Evolutionary conservation across 768 basidiomycete species (phyloP), one percentile per base, ranked within the genome.

Genomic region (Tylopilus subfusipes): DNA sequence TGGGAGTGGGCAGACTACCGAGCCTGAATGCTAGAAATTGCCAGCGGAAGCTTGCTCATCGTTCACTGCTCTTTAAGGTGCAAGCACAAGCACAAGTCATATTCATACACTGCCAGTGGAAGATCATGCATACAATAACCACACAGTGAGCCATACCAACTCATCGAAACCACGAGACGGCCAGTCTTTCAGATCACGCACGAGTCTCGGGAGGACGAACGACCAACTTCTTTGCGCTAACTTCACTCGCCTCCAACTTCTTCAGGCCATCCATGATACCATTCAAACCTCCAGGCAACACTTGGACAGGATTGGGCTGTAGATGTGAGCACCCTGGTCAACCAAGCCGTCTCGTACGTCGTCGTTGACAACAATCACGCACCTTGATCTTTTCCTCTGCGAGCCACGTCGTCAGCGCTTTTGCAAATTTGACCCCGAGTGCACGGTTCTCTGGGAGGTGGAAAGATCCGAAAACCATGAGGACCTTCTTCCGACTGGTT

Each of bases 141-240:
- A 30, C 30, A 11, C 30, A 4, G 30, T 30, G 18, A 53, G 16
- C 27, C 25, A 6, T 27, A 52, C 34, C 31, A 27, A 16, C 21
- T 31, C 21, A n/a, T 40, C 2, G 14, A 31, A 40, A 10, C n/a
- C n/a, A n/a, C n/a, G 19, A 52, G 22, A 14, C 31, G n/a, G 12
- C 53, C 24, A 4, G n/a, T 38, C 33, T 21, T 4, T 40, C 29
- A 13, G 2, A 42, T 56, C 33, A 56, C 22, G 31, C 42, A 34
- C 5, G 18, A 9, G 59, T 62, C 51, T 62, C 61, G 21, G 40
- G 36, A 31, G 50, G 59, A 45, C 48, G 69, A 6, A 65, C 71
- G 9, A 79, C 66, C 12, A 78, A 52, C 63, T 78, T 79, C 39
- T 64, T 64, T 1, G 68, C 77, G 24, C 76, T 77, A 12, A 77